Percentiles rank a stretch among this genome's conserved stretches.
Evolutionary conservation across 2,329 filamentous ascomycete species (phyloP).

Genomic region (Dactylella cylindrospora): DNA sequence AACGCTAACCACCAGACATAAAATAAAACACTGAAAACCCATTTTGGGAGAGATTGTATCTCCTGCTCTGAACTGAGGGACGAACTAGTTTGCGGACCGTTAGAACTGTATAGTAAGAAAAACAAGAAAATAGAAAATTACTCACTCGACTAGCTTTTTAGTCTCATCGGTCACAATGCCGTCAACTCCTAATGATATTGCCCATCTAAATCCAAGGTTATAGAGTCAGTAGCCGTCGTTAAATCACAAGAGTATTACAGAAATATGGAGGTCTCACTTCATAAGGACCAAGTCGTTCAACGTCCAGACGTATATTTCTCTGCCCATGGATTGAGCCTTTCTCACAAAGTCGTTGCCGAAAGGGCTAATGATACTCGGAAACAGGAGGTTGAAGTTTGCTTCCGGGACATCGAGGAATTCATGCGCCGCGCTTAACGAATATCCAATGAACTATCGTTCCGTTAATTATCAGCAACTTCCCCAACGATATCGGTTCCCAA

Average conservation of each 20-base stretch:
- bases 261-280: conserved; percentile 65
- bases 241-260: not conserved
- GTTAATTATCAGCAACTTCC: too few relatives aligned
- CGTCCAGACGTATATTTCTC: conserved; percentile 78
- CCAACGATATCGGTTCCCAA: too few relatives aligned
- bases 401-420: conserved; percentile 69
- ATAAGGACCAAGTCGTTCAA: conserved; percentile 78
- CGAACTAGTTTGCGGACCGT: conserved; percentile 2
- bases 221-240: conserved; percentile 55
- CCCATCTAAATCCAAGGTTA: conserved; percentile 49
- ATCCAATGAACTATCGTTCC: conserved; percentile 54
- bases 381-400: conserved; percentile 76
- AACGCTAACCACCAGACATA: conserved; percentile 38
- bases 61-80: conserved; percentile 14
- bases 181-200: conserved; percentile 59
- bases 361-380: conserved; percentile 67
- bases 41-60: conserved; percentile 4
- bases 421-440: conserved; percentile 62
- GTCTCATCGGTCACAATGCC: conserved; percentile 87
- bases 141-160: conserved; percentile 52
- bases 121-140: not conserved
- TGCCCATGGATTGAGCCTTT: conserved; percentile 59
- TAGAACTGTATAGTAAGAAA: not conserved
- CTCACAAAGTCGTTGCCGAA: conserved; percentile 67
- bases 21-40: conserved; percentile 17